phyloP scores from a whole-genome alignment of 306 rosid genomes.

The Herpetospermum pedunculosum region DNA sequence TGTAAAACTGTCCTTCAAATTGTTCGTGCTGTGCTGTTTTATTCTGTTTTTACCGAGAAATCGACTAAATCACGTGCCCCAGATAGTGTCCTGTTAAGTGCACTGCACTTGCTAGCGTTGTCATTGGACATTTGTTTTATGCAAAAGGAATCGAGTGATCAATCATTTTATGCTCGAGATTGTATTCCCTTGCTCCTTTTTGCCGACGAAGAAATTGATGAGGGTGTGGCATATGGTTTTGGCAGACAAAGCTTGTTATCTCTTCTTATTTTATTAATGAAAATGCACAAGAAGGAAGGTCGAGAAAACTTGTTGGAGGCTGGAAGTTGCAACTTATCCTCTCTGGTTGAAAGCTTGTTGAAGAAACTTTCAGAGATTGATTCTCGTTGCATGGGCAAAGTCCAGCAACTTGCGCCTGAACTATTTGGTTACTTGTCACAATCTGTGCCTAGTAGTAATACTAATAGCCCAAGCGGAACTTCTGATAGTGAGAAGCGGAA shows the following conservation, averaged over 20 bases:
- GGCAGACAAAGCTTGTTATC: slow-evolving; percentile 77
- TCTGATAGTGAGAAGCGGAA: slow-evolving; percentile 85
- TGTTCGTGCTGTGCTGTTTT: slow-evolving; percentile 72
- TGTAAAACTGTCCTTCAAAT: slow-evolving; percentile 71
- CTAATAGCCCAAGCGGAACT: slow-evolving; percentile 22
- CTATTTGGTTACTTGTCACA: slow-evolving; percentile 37
- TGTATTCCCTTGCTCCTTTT: slow-evolving; percentile 55
- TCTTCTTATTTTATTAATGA: slow-evolving; percentile 75
- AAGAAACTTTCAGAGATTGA: slow-evolving; percentile 83
- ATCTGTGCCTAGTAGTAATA: slow-evolving; percentile 28
- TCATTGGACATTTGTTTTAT: slow-evolving; percentile 66
- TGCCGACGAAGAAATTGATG: slow-evolving; percentile 44
- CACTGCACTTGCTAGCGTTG: slow-evolving; percentile 76
- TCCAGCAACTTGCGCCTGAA: slow-evolving; percentile 75
- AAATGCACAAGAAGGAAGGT: slow-evolving; percentile 46
- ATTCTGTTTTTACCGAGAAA: slow-evolving; percentile 60
- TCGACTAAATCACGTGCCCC: slow-evolving; percentile 79
- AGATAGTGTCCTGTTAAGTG: slow-evolving; percentile 63
- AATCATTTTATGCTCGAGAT: slow-evolving; percentile 22
- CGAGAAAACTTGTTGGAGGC: slow-evolving; percentile 39
- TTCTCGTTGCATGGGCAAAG: slow-evolving; percentile 45
- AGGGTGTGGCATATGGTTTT: slow-evolving; percentile 30
- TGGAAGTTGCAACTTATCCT: slow-evolving; percentile 54
- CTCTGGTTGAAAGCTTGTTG: slow-evolving; percentile 57
- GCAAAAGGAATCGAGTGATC: slow-evolving; percentile 39